Evolutionary conservation across 2,329 filamentous ascomycete species (phyloP), one percentile per base, ranked within the genome.

Genomic region (Parastagonospora avenae): DNA sequence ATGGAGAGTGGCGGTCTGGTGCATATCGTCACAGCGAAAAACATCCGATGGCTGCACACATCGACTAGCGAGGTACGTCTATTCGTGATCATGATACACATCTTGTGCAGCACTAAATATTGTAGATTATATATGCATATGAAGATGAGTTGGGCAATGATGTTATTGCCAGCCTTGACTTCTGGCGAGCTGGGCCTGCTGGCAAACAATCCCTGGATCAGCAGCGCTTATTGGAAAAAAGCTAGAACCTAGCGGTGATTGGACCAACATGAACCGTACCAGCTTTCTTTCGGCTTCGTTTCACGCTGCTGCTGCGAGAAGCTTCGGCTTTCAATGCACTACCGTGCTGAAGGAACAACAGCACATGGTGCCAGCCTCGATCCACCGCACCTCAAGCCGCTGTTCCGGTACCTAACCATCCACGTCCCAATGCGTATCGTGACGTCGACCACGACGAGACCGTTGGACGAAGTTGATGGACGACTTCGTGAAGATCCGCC

Each of bases 31-130:
- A 95, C 92, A 50, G 92, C 92, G 68, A 95, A 91, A 82, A 97
- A 96, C 70, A 95, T 97, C 67, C 86, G 94, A 67, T 97, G 97
- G 92, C 81, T 99, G 62, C 94, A 99, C 77, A 93, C 92, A 73
- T 96, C 91, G 67, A 96, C 93, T 52, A 87, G 96, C 79, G 94
- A 99, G 87, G 94, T 96, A 79, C 38, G 63, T 63, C 8, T 10
- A 37, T 14, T 29, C 4, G 16, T 39, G n/a, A 10, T 16, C n/a
- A 4, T 27, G 2, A 8, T 9, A 9, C 24, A 14, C 15, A 27
- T 8, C 16, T 10, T 11, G n/a, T 11, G 4, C 27, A 16, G n/a
- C 28, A 39, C 55, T 70, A 58, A 71, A 46, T 16, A 9, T 24
- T 12, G 16, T 67, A 99, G 94, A 97, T 99, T 64, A 77, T 99